Base-by-base conservation (phyloP, 176 grass and related monocot species). In the Pontederia crassipes region DNA sequence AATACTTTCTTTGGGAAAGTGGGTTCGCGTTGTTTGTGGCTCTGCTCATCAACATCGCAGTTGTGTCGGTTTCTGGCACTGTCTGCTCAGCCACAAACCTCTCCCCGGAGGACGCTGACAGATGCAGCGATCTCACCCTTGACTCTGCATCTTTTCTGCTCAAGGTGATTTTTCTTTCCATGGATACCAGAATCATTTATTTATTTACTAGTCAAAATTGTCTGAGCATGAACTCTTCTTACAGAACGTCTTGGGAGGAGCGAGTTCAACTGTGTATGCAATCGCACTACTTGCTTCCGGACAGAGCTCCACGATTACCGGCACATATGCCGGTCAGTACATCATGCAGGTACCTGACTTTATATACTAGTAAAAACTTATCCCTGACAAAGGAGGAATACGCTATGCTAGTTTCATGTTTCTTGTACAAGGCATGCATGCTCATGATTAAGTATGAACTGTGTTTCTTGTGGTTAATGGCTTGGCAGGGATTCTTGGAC, bases 301-400 rank as follows among this genome's bases (percentile, higher is more conserved):
- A 16, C 93, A 97, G 66, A 97, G 93, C 74, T 97, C 93, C 0
- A 83, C 87, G 11, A 97, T 97, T 48, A 91, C 93, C 7, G 93
- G 93, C 49, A 97, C 93, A 11, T 97, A 97, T 16, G 75, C 93
- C 0, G 93, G 93, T 9, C 93, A 97, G 57, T 97, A 78, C 66
- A 90, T 97, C 70, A 97, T 97, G 87, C 93, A 95, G 89, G 89
- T 85, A 83, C 20, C 20, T 24, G 20, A 24, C 20, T 24, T 24
- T 24, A 24, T 24, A 24, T 24, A 24, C 20, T 24, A 24, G 20
- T 24, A 24, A 24, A 24, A 24, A 24, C 20, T 24, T 24, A 24
- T 24, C 20, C 20, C 20, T 24, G 20, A 24, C 20, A 24, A 24
- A 24, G 20, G 20, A 24, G 20, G 20, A 24, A 24, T 24, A 24